These are phyloP conservation scores for Amylostereum areolatum DNA, from an alignment of 1,284 basidiomycete genomes.

Conservation along the genomic window DNA sequence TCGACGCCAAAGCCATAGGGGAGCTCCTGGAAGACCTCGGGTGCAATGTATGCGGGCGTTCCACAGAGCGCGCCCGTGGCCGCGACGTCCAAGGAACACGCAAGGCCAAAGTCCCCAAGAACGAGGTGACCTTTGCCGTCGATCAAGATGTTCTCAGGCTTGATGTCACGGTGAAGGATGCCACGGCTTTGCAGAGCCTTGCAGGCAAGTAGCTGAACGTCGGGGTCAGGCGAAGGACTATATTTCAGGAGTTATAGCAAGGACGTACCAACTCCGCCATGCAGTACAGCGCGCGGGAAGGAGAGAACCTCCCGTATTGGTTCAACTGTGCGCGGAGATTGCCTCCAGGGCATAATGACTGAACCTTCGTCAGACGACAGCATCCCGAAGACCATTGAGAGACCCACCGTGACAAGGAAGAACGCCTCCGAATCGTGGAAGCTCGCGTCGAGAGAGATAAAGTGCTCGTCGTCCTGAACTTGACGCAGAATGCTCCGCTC, in stretches of 20 bases:
- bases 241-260: background rate
- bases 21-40: background rate
- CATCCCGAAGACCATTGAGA: background rate
- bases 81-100: background rate
- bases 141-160: background rate
- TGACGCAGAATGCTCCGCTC: constrained; percentile 1
- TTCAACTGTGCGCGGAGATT: background rate
- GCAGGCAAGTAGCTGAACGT: background rate
- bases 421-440: constrained; percentile 1
- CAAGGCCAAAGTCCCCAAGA: background rate
- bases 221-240: no score
- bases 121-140: background rate
- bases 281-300: background rate
- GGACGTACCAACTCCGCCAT: background rate
- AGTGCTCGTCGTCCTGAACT: background rate
- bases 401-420: background rate
- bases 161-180: background rate
- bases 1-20: constrained; percentile 2
- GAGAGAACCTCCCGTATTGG: background rate
- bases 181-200: background rate
- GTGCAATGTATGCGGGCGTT: constrained; percentile 1
- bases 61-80: background rate
- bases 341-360: constrained; percentile 1
- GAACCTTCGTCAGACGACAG: background rate
- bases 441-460: background rate